Evolutionary conservation across 371 early-diverging fungal genomes (phyloP), one percentile per base, ranked within the genome.

Genomic region (Syncephalastrum contaminatum): DNA sequence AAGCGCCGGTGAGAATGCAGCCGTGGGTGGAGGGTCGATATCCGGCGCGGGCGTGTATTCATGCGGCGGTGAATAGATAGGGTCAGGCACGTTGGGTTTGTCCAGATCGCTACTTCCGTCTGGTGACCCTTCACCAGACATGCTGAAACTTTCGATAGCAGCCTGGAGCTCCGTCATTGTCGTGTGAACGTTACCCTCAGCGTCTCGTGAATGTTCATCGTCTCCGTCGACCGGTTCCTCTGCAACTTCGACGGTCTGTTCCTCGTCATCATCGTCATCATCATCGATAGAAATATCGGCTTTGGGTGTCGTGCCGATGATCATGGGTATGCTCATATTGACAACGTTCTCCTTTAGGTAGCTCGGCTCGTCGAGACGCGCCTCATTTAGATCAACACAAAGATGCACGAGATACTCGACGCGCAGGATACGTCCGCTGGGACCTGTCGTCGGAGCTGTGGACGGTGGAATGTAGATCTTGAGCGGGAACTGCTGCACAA

Each of bases 221-320:
- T 47, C 21, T 47, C 14, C 18, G 15, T 22, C 10, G 25, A 13
- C 47, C 20, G 25, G 27, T 8, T 49, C 49, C 18, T 49, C 25
- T 14, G 13, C 39, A 5, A 40, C 51, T 19, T 39, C 51, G n/a
- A 13, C 44, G 12, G 8, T 13, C 20, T 20, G 50, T 10, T 53
- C 60, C 20, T 64, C 67, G 4, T 66, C 65, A 0, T 68, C 60
- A 1, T 59, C 61, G 13, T 70, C 71, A 42, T 74, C 75, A 44
- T 64, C 67, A 21, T 76, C 76, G 22, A 76, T 76, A 14, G 60
- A 58, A 19, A 68, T 58, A 1, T 61, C 53, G 24, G 67, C 63
- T 40, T 59, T 70, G 2, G 76, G 73, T 21, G 54, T 66, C 2
- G 76, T 76, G n/a, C 76, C 76, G 20, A 76, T 58, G n/a, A 59